Evolutionary conservation across 2,329 filamentous ascomycete genomes (phyloP).

Genomic region (Penicillium italicum): DNA sequence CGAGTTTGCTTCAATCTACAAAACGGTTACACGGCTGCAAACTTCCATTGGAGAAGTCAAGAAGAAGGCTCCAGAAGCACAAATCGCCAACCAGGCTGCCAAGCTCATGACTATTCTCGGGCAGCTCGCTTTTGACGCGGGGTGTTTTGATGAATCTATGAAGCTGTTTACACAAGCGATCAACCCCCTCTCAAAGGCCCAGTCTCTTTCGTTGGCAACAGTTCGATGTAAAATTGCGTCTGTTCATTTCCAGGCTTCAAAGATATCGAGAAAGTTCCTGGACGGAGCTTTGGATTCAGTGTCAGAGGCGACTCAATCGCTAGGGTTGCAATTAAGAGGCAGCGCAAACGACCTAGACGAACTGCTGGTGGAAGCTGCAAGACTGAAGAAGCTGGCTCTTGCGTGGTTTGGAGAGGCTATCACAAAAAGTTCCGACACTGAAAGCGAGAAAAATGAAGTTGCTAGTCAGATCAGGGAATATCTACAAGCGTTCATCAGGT

Average conservation of each 20-base stretch:
- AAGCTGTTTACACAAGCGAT: constrained; percentile 35
- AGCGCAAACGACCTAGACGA: constrained; percentile 43
- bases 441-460: constrained; percentile 19
- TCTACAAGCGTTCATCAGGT: constrained; percentile 39
- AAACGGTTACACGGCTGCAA: constrained; percentile 37
- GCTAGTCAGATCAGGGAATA: constrained; percentile 33
- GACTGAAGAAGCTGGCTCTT: constrained; percentile 43
- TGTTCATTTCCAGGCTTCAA: constrained; percentile 34
- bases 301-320: constrained; percentile 32
- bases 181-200: constrained; percentile 28
- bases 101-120: constrained; percentile 36
- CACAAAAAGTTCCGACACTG: constrained; percentile 16
- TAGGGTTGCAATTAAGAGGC: constrained; percentile 40
- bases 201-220: constrained; percentile 36
- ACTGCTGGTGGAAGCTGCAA: constrained; percentile 42
- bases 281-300: constrained; percentile 26
- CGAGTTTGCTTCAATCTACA: constrained; percentile 38
- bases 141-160: constrained; percentile 39
- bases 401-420: constrained; percentile 34
- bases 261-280: constrained; percentile 21
- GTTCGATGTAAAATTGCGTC: constrained; percentile 40
- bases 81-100: constrained; percentile 29
- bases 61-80: constrained; percentile 23
- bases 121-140: constrained; percentile 41
- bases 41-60: constrained; percentile 27